A percentile compares a stretch with the other conserved stretches of the same genome.
phyloP scores from a whole-genome alignment of 2,329 filamentous ascomycete genomes.

The Penicillium sp. region DNA sequence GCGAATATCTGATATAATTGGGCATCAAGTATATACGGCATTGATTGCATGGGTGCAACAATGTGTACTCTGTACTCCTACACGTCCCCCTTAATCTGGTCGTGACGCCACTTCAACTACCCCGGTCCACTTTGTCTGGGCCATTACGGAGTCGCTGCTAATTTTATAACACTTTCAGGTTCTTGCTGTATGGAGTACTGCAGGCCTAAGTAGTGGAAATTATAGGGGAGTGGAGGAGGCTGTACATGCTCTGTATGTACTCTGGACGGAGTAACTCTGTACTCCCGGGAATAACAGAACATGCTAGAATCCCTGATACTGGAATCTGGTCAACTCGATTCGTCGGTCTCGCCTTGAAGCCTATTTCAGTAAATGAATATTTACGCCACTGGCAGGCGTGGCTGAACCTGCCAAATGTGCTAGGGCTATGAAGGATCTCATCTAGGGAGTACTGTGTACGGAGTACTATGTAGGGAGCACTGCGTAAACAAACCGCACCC shows the following conservation, averaged over 20 bases:
- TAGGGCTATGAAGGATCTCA: not conserved
- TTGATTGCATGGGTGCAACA: no score
- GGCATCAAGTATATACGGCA: no score
- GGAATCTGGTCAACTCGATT: not conserved
- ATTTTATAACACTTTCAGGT: conserved; percentile 5
- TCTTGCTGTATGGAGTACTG: not conserved
- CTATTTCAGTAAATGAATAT: conserved; percentile 12
- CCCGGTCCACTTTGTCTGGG: conserved; percentile 6
- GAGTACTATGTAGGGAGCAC: no score
- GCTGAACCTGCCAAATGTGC: not conserved
- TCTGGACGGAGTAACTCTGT: not conserved
- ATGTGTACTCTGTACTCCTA: no score
- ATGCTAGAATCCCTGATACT: not conserved
- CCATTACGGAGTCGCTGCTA: conserved; percentile 4
- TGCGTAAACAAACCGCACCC: not conserved
- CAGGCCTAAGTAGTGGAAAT: not conserved
- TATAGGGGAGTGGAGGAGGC: not conserved
- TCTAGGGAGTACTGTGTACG: not conserved
- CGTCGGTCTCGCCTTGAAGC: conserved; percentile 24
- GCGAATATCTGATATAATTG: no score
- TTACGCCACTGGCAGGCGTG: conserved; percentile 10
- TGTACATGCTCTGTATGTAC: no score
- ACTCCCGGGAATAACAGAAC: not conserved
- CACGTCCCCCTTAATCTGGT: conserved; percentile 4
- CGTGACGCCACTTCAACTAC: conserved; percentile 4